Evolutionary conservation across 495 filamentous ascomycete genomes (phyloP), one percentile per base, ranked within the genome.

Genomic region (Lasiosphaeriaceae sp.): DNA sequence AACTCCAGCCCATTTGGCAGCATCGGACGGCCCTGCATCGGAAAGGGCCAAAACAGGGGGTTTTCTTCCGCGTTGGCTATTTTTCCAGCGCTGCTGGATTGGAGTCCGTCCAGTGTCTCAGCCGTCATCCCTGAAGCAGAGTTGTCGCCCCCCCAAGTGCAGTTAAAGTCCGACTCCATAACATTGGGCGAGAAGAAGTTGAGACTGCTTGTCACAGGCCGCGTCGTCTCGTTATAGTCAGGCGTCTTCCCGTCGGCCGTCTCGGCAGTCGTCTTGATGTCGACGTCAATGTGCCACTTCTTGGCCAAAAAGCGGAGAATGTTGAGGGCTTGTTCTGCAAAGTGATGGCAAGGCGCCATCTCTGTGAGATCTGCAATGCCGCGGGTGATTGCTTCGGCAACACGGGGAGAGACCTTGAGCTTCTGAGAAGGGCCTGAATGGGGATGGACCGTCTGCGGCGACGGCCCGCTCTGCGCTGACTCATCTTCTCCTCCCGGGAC

Each of bases 331-430:
- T 82, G 81, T 9, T 74, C 73, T 21, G 81, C 82, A 53, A 86
- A 86, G 52, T 77, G 75, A 61, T 86, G 83, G 54, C 82, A 83
- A 1, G 72, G 72, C 3, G 75, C 76, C 77, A 86, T 80, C 52
- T 81, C 79, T 19, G 78, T 76, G 11, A 87, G 66, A 50, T 80
- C 80, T 17, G 77, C 69, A 24, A 80, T 77, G 12, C 76, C 74
- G 26, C 71, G 71, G 17, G 58, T 71, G 34, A 79, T 65, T 5
- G 75, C 64, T 22, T 74, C 71, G 20, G 67, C 63, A 22, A 75
- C 72, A n/a, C 53, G 57, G 6, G 67, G 62, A 23, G 65, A 56
- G 7, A 71, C 47, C 57, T 64, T 31, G 59, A 66, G 24, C 48
- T 60, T 12, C 65, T 39, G 29, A 58, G 48, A 17, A 37, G 34